Base-by-base conservation (phyloP, 2,329 filamentous ascomycete genomes). In the Teratosphaeria epicoccoides region DNA sequence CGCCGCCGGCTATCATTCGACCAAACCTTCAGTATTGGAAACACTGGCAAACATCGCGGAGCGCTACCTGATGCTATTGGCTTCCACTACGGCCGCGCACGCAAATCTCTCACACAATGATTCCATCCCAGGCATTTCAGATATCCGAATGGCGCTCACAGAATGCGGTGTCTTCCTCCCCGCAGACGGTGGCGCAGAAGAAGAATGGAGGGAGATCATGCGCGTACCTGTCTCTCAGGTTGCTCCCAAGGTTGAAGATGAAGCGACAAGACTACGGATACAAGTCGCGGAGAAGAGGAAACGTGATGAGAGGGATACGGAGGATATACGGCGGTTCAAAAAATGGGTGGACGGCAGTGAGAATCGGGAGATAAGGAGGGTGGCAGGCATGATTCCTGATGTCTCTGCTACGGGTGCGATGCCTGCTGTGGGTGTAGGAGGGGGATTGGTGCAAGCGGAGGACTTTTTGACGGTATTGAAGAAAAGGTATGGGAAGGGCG, bases 1-100 rank as follows among this genome's bases (percentile, higher is more conserved):
- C 64, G 88, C 90, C 25, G 85, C 88, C 23, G 91, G 91, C 66
- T 97, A 94, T 72, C 87, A 94, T 67, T 78, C 84, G 43, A 87
- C 88, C 48, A 83, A 83, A 50, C 84, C 88, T 1, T 84, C 85
- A 3, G 89, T 94, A 6, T 76, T 96, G 52, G 90, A 97, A 71
- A 84, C 87, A 9, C 69, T 96, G n/a, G 87, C 88, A 12, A 89
- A 96, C 69, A 77, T 97, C 6, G 84, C 88, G 0, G 86, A 84
- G 43, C 83, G 87, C 58, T 95, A 96, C 69, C 73, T 97, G 52
- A 73, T 81, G 22, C 73, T 87, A 3, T 80, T 96, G 20, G 87
- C 87, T 56, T 79, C 83, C 55, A 78, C 81, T 29, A 85, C 89
- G 0, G 84, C 85, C 2, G 73, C 77, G 23, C 84, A 91, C 68